Base-by-base conservation (phyloP, 495 filamentous ascomycete species). In the Xylaria sp. region DNA sequence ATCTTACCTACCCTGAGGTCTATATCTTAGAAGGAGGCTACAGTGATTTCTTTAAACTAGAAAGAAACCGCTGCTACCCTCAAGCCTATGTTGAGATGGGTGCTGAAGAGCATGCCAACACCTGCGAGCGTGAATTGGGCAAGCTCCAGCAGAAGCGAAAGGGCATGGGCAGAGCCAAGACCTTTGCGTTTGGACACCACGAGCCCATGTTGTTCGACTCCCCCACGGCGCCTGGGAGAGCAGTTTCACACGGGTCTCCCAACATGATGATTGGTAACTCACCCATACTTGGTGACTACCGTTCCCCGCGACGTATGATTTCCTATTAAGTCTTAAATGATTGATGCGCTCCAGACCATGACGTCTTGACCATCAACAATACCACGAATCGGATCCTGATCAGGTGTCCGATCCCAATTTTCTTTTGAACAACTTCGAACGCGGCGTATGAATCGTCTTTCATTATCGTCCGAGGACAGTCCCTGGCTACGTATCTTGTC, bases 21-120 rank as follows among this genome's bases (percentile, higher is more conserved):
- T 99, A 98, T 81, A 96, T 99, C 75, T 86, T 99, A 33, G 94
- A 98, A 53, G 97, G 97, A 53, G 97, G 97, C 26, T 99, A 99
- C 81, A 97, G 93, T 78, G 86, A 90, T 1, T 99, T 99, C 85
- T 99, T 94, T 81, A 78, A 86, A 17, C 83, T 92, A 64, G 88
- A 97, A 78, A 89, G 90, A 53, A 80, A 86, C 14, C 89, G 93
- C 53, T 99, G 97, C 83, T 93, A 89, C 68, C 96, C 96, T 11
- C 95, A 97, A 76, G 92, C 94, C 71, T 99, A 99, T 75, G 93
- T 98, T 35, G 93, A 95, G 80, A 99, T 99, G 97, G 90, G 87
- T 64, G 92, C 90, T 72, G 90, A 94, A 73, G 92, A 94, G 78
- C 95, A 98, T 79, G 91, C 92, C 71, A 89, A 90, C 72, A 94